Evolutionary conservation across 768 basidiomycete genomes (phyloP).

Genomic region (Sarcodon sp.): DNA sequence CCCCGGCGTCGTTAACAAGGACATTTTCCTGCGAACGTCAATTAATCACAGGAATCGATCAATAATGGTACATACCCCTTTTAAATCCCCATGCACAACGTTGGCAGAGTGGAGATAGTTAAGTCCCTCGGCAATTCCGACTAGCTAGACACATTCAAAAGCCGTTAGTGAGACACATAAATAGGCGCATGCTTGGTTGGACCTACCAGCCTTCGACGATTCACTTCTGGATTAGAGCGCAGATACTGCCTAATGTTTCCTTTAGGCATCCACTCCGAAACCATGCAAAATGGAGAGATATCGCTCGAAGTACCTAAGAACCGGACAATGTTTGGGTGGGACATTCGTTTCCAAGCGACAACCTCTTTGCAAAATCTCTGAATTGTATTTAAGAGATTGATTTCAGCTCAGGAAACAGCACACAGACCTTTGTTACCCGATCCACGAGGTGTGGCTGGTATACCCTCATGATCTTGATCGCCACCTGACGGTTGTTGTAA

Average conservation of each 20-base stretch:
- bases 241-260: neutral
- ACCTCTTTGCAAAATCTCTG: neutral
- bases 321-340: neutral
- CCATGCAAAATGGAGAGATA: neutral
- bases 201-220: neutral
- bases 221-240: neutral
- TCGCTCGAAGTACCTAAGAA: neutral
- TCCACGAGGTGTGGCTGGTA: neutral
- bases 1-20: constrained; percentile 5
- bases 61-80: neutral
- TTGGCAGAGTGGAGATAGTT: neutral
- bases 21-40: constrained; percentile 2
- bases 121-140: neutral
- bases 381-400: neutral
- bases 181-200: neutral
- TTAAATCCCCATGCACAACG: neutral
- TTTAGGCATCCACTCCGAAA: neutral
- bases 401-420: neutral
- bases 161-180: neutral
- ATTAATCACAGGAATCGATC: too few species aligned
- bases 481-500: neutral
- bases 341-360: neutral
- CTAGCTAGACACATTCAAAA: neutral
- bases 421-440: neutral
- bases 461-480: neutral